phyloP scores from a whole-genome alignment of 1,139 yeast genomes.

The Zygosaccharomyces pseudobailii region DNA sequence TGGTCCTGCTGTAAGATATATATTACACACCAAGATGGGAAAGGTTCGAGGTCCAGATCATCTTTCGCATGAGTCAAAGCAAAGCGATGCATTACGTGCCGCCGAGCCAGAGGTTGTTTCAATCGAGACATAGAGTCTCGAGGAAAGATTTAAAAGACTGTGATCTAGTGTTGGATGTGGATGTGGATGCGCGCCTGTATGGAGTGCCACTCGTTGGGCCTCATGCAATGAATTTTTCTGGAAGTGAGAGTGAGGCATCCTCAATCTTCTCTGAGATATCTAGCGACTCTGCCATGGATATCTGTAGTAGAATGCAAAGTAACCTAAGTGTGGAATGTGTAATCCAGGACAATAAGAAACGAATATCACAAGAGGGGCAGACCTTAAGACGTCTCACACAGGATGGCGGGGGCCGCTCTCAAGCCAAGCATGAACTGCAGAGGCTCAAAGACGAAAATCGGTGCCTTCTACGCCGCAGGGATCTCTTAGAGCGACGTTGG shows the following conservation, averaged over 20 bases:
- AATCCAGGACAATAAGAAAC: slow-evolving; percentile 13
- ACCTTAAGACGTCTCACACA: slow-evolving; percentile 7
- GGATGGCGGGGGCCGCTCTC: slow-evolving; percentile 1
- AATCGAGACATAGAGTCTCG: slow-evolving; percentile 12
- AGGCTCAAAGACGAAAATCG: slow-evolving; percentile 10
- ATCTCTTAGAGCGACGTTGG: slow-evolving; percentile 9
- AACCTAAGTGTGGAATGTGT: slow-evolving; percentile 14
- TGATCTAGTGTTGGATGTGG: slow-evolving; percentile 12
- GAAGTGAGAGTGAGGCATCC: slow-evolving; percentile 6
- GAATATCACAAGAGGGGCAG: slow-evolving; percentile 9
- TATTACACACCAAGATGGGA: neutral
- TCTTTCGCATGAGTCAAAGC: neutral
- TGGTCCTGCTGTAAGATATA: slow-evolving; percentile 15
- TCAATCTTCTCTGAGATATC: slow-evolving; percentile 8
- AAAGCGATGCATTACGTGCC: slow-evolving; percentile 7
- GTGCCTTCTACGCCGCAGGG: slow-evolving; percentile 8
- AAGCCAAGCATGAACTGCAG: slow-evolving; percentile 3
- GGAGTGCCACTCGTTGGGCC: slow-evolving; percentile 13
- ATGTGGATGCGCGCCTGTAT: slow-evolving; percentile 8
- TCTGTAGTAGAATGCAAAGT: slow-evolving; percentile 9
- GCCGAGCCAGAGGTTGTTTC: slow-evolving; percentile 12
- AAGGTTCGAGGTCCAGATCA: neutral
- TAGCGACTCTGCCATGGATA: slow-evolving; percentile 4
- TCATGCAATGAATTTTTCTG: neutral
- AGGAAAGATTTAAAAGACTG: slow-evolving; percentile 13